Evolutionary conservation across 192 early-diverging fungal species (phyloP).

Genomic region (Coemansia sp.): DNA sequence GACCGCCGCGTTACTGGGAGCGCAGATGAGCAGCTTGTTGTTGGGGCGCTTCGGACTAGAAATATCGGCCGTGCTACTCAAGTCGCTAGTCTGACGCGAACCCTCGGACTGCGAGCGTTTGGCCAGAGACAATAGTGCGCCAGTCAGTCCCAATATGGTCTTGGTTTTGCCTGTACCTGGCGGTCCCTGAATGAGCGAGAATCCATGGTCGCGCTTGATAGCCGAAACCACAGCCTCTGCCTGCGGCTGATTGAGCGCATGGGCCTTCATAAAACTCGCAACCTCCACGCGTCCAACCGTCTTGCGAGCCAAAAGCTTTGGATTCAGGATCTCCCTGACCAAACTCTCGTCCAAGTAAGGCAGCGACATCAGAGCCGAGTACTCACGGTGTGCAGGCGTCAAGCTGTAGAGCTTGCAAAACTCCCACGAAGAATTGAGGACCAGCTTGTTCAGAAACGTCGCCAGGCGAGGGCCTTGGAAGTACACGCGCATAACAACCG

Average conservation of each 20-base stretch:
- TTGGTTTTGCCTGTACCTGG: slow-evolving; percentile 84
- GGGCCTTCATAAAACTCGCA: slow-evolving; percentile 58
- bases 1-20: slow-evolving; percentile 95
- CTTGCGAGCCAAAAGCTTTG: slow-evolving; percentile 35
- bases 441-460: slow-evolving; percentile 27
- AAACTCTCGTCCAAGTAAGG: slow-evolving; percentile 63
- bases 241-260: slow-evolving; percentile 91
- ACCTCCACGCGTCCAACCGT: slow-evolving; percentile 48
- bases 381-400: slow-evolving; percentile 85
- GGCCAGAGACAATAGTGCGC: slow-evolving; percentile 58
- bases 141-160: slow-evolving; percentile 86
- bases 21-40: slow-evolving; percentile 85
- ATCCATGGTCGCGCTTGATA: slow-evolving; percentile 67
- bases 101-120: not conserved
- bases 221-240: slow-evolving; percentile 81
- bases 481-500: slow-evolving; percentile 40
- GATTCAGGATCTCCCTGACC: slow-evolving; percentile 66
- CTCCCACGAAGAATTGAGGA: slow-evolving; percentile 47
- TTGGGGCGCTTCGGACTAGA: not conserved
- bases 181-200: slow-evolving; percentile 87
- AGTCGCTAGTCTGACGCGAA: not conserved
- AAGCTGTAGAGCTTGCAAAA: slow-evolving; percentile 62
- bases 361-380: slow-evolving; percentile 71
- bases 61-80: not conserved
- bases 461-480: slow-evolving; percentile 26